Evolutionary conservation across 257 asterid genomes (phyloP).

Genomic region (Petunia secreta): DNA sequence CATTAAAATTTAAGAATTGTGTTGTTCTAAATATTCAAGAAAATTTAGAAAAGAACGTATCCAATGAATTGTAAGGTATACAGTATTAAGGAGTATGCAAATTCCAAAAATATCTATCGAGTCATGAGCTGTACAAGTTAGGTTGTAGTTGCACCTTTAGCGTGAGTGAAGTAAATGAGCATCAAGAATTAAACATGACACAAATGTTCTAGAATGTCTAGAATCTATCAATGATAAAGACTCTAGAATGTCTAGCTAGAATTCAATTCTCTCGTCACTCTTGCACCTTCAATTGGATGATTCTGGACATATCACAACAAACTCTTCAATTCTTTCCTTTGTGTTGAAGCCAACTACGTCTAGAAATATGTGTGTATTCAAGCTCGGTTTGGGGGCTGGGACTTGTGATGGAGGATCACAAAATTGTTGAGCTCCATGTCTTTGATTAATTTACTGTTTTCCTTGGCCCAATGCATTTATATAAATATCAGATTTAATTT

Average conservation of each 20-base stretch:
- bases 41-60: too few relatives aligned
- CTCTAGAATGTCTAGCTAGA: background rate
- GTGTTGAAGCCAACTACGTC: background rate
- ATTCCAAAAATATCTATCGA: background rate
- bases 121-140: background rate
- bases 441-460: too few relatives aligned
- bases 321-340: background rate
- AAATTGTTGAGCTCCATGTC: too few relatives aligned
- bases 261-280: background rate
- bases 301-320: background rate
- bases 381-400: too few relatives aligned
- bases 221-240: background rate
- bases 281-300: background rate
- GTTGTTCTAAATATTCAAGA: too few relatives aligned
- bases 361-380: too few relatives aligned
- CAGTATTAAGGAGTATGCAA: too few relatives aligned
- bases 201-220: background rate
- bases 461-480: too few relatives aligned
- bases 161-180: conserved; percentile 13
- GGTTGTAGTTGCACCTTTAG: background rate
- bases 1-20: too few relatives aligned
- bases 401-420: too few relatives aligned
- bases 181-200: background rate
- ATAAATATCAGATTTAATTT: too few relatives aligned
- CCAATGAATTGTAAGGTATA: too few relatives aligned